These are phyloP conservation scores for Verticillium nonalfalfae DNA, from an alignment of 2,329 filamentous ascomycete species.

Conservation along the genomic window DNA sequence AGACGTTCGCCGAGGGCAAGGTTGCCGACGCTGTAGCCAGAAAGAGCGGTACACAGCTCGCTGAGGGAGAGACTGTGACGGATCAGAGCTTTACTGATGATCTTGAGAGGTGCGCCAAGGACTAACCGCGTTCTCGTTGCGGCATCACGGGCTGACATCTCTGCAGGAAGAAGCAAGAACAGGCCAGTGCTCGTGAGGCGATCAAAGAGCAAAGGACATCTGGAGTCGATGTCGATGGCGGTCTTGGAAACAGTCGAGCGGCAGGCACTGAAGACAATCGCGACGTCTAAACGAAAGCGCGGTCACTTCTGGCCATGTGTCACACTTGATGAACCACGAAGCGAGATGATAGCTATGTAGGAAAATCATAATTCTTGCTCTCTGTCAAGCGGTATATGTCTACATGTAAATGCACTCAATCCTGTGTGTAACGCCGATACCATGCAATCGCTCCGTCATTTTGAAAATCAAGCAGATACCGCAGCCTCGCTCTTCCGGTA, in stretches of 20 bases:
- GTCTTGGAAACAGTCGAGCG: not conserved
- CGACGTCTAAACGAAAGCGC: not conserved
- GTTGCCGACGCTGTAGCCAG: constrained; percentile 16
- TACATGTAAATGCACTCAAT: not conserved
- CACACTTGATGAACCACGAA: not conserved
- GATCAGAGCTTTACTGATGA: constrained; percentile 13
- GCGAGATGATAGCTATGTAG: not conserved
- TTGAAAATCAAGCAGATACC: not conserved
- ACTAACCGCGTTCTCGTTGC: not conserved
- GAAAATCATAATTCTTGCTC: not conserved
- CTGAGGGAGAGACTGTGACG: constrained; percentile 11
- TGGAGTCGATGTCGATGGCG: constrained; percentile 14
- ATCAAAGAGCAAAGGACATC: constrained; percentile 10
- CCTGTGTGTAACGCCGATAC: not conserved
- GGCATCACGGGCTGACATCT: not conserved
- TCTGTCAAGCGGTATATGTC: not conserved
- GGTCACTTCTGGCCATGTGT: too few relatives aligned
- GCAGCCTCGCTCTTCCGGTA: not conserved
- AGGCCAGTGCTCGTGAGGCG: constrained; percentile 13
- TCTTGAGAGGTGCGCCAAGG: constrained; percentile 11
- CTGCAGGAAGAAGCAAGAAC: constrained; percentile 15
- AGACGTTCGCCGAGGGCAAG: constrained; percentile 15
- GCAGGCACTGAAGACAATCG: not conserved
- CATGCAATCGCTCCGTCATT: not conserved
- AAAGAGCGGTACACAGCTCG: constrained; percentile 16